A percentile compares a stretch with the other conserved stretches of the same genome.
These are phyloP conservation scores for Dryas drummondii DNA, from an alignment of 306 rosid species.

Conservation along the genomic window DNA sequence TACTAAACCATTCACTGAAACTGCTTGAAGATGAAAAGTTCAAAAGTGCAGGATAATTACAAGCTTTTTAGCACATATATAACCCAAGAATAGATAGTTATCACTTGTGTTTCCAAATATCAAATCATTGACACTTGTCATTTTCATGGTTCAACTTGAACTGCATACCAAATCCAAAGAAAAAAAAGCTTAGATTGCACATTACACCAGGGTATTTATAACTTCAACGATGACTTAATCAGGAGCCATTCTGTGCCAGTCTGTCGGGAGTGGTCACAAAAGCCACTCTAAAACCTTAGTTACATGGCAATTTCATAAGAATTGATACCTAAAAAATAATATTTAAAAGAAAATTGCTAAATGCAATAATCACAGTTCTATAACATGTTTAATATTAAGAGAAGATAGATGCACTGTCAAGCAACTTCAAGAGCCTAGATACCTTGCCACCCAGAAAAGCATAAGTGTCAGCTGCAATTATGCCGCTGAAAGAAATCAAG, in stretches of 20 bases:
- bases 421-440: constrained; percentile 27
- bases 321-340: neutral
- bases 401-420: constrained; percentile 18
- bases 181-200: neutral
- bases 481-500: constrained; percentile 71
- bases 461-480: constrained; percentile 92
- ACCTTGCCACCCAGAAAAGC: constrained; percentile 98
- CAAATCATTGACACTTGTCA: neutral
- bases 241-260: neutral
- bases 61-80: neutral
- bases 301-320: neutral
- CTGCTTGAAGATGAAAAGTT: neutral
- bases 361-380: neutral
- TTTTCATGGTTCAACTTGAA: constrained; percentile 2
- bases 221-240: neutral
- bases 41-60: neutral
- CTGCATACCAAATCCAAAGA: neutral
- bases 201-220: constrained; percentile 4
- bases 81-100: neutral
- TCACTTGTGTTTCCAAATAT: neutral
- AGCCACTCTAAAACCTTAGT: neutral
- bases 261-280: constrained; percentile 8
- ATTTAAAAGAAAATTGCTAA: neutral
- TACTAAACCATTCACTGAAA: neutral
- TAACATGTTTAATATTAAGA: neutral